These are phyloP conservation scores for Narthecium ossifragum DNA, from an alignment of 106 monocot species.

Conservation along the genomic window DNA sequence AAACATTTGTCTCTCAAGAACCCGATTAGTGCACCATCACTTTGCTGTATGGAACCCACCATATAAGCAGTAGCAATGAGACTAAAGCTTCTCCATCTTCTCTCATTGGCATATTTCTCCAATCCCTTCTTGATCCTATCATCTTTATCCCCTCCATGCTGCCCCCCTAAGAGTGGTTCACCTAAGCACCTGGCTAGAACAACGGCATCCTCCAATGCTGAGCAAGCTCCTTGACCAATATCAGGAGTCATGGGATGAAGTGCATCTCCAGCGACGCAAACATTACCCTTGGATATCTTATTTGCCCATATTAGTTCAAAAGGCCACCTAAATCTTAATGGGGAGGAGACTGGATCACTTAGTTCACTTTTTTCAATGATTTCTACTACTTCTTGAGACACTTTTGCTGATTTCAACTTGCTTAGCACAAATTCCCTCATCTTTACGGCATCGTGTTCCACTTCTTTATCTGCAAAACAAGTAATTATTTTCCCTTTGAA, in stretches of 20 bases:
- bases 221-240: conserved; percentile 71
- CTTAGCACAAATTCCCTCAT: conserved; percentile 27
- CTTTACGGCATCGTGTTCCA: conserved; percentile 14
- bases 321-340: conserved; percentile 45
- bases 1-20: conserved; percentile 56
- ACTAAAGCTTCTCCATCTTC: conserved; percentile 63
- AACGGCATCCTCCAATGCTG: conserved; percentile 65
- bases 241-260: conserved; percentile 89
- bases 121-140: conserved; percentile 32
- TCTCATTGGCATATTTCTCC: conserved; percentile 44
- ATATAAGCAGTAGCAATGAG: conserved; percentile 44
- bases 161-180: conserved; percentile 13
- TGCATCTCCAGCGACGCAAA: conserved; percentile 70
- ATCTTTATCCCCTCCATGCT: background rate
- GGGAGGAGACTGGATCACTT: conserved; percentile 39
- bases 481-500: background rate
- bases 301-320: conserved; percentile 38
- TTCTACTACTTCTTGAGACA: conserved; percentile 24
- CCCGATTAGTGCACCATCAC: conserved; percentile 14
- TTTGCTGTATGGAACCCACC: conserved; percentile 44
- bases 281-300: conserved; percentile 35
- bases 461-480: conserved; percentile 25
- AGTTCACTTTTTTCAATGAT: conserved; percentile 41
- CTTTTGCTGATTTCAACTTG: conserved; percentile 25
- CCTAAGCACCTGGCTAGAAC: conserved; percentile 55